phyloP scores from a whole-genome alignment of 441 rosid species.

The Gossypium gossypioides region DNA sequence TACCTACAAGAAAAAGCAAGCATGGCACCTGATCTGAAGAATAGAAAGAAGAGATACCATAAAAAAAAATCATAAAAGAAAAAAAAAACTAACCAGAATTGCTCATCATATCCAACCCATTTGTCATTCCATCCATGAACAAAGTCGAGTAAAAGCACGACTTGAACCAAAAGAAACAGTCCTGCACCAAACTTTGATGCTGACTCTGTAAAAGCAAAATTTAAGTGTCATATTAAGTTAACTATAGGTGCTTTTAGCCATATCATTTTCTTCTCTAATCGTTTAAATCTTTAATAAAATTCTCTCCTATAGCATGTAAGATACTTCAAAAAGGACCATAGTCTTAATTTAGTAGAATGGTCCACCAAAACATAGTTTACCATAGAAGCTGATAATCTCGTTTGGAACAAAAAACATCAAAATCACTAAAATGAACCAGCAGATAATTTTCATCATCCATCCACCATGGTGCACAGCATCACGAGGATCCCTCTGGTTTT shows the following conservation, averaged over 20 bases:
- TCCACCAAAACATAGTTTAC: conserved; percentile 22
- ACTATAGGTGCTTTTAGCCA: background rate
- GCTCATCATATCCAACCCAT: conserved; percentile 86
- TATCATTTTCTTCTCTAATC: background rate
- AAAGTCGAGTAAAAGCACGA: conserved; percentile 90
- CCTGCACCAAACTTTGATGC: conserved; percentile 90
- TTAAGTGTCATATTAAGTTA: background rate
- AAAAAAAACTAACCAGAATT: conserved; percentile 68
- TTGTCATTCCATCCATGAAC: conserved; percentile 97
- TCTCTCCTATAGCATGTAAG: background rate
- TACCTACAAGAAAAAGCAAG: conserved; percentile 40
- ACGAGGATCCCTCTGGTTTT: conserved; percentile 86
- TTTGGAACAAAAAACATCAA: conserved; percentile 85
- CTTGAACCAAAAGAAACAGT: conserved; percentile 87
- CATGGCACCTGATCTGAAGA: background rate
- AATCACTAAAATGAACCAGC: conserved; percentile 72
- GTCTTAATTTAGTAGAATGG: background rate
- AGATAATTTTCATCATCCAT: conserved; percentile 84
- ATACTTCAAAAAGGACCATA: background rate
- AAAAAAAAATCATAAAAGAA: background rate
- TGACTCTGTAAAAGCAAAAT: conserved; percentile 39
- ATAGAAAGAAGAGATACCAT: background rate
- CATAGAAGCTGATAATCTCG: conserved; percentile 73
- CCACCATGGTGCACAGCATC: conserved; percentile 90
- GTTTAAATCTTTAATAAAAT: background rate